Evolutionary conservation across 192 early-diverging fungal genomes (phyloP).

Genomic region (Phlyctochytrium arcticum): DNA sequence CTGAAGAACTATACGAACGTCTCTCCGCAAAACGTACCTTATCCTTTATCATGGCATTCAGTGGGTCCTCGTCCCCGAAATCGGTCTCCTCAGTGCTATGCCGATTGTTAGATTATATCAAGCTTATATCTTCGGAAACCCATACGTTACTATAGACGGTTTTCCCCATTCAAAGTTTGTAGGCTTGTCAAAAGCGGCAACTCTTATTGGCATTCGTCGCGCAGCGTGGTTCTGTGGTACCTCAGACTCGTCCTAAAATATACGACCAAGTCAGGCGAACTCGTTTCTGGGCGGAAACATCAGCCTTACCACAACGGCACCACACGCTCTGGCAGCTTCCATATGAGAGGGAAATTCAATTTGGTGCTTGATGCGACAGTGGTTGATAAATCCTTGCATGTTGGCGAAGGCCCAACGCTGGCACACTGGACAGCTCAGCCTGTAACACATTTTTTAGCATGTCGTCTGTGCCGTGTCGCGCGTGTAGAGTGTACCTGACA

Average conservation of each 20-base stretch:
- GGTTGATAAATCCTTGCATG: slow-evolving; percentile 84
- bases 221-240: slow-evolving; percentile 51
- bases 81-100: too few relatives aligned
- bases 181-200: slow-evolving; percentile 16
- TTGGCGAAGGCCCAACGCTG: slow-evolving; percentile 71
- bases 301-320: slow-evolving; percentile 49
- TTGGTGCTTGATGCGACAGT: slow-evolving; percentile 70
- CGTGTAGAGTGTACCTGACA: slow-evolving; percentile 35
- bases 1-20: too few relatives aligned
- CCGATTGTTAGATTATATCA: too few relatives aligned
- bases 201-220: slow-evolving; percentile 34
- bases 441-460: slow-evolving; percentile 9
- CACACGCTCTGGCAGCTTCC: slow-evolving; percentile 71
- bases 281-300: too few relatives aligned
- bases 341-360: slow-evolving; percentile 72
- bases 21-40: too few relatives aligned
- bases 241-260: slow-evolving; percentile 49
- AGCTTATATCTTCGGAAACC: too few relatives aligned
- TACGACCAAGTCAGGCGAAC: too few relatives aligned
- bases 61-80: too few relatives aligned
- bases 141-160: too few relatives aligned
- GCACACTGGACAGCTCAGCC: slow-evolving; percentile 75
- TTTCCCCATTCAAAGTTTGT: slow-evolving; percentile 20
- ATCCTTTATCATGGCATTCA: too few relatives aligned
- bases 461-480: not conserved